Conservation (phyloP, 1,139 yeast genomes). For the Protomyces pachydermus region DNA sequence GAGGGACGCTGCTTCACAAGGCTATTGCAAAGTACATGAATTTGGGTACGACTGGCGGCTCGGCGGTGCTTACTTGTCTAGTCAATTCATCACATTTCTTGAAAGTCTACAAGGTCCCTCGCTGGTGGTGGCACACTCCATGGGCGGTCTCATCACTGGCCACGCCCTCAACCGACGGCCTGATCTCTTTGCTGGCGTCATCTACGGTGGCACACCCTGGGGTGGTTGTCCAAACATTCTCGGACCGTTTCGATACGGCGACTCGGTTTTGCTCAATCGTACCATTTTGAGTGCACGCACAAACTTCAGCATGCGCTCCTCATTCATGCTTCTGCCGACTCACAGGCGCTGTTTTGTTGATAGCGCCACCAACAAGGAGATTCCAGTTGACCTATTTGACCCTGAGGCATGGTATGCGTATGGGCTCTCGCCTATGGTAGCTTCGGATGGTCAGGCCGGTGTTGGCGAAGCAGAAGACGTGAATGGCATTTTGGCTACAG, state of each 20-base stretch:
- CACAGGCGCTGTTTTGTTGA: conserved; percentile 70
- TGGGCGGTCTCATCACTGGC: conserved; percentile 88
- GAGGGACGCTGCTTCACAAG: conserved; percentile 32
- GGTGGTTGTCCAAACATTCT: conserved; percentile 76
- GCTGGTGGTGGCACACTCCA: conserved; percentile 73
- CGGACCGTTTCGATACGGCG: conserved; percentile 81
- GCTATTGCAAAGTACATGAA: conserved; percentile 56
- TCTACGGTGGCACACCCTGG: conserved; percentile 74
- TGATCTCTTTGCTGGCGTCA: conserved; percentile 59
- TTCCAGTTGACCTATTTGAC: conserved; percentile 64
- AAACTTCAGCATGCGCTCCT: conserved; percentile 82
- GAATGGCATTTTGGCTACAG: conserved; percentile 11
- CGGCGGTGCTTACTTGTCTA: conserved; percentile 54
- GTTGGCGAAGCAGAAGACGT: conserved; percentile 3
- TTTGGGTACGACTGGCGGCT: conserved; percentile 93
- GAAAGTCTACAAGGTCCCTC: conserved; percentile 46
- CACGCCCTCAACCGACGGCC: conserved; percentile 69
- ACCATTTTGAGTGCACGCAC: conserved; percentile 72
- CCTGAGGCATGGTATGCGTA: conserved; percentile 75
- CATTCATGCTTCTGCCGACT: conserved; percentile 69
- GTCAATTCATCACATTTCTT: conserved; percentile 50
- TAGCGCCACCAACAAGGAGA: conserved; percentile 30
- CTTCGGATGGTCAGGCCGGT: conserved; percentile 8
- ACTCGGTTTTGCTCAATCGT: conserved; percentile 68
- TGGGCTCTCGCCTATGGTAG: conserved; percentile 68